Base-by-base conservation (phyloP, 345 rosid genomes). In the Euphorbia peplus region DNA sequence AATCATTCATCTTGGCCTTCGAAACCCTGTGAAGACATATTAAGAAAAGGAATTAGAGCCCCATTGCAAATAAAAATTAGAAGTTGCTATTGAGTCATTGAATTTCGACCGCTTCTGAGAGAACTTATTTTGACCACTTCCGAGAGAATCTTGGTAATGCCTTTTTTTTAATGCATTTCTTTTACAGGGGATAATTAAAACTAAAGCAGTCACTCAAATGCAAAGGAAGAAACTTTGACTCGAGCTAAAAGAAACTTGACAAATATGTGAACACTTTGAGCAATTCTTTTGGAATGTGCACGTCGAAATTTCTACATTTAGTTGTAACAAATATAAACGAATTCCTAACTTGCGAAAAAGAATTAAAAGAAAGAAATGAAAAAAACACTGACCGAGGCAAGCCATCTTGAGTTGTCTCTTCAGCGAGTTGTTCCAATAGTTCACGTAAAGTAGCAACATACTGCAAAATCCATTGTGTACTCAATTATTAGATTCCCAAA, bases 401-500 rank as follows among this genome's bases (percentile, higher is more conserved):
- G 26, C 93, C 93, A 71, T 92, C 90, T 55, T 80, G 76, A 16
- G 90, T 92, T 63, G 84, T 89, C 76, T 88, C 93, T 77, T 88
- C 93, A 0, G 83, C 84, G 66, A 93, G 67, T 68, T 83, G 84
- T 76, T 87, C 92, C 83, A 93, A 79, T 63, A 66, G 90, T 70
- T 89, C 96, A 37, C 91, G 78, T 73, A 93, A 56, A 73, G 96
- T 91, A 56, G 95, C 89, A 67, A 93, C 90, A 86, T 89, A 89
- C 98, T 91, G 76, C 67, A 74, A 26, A 72, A n/a, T 53, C 13
- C 44, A 25, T 12, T 9, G 58, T 35, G 21, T 37, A 35, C 29
- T 19, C 24, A 0, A 52, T 52, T 8, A 39, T 14, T 25, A 39
- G 24, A 58, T 41, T 10, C 41, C 37, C 32, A 28, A 22, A 13